These are phyloP conservation scores for Venturia carpophila DNA, from an alignment of 2,329 filamentous ascomycete species.

Conservation along the genomic window DNA sequence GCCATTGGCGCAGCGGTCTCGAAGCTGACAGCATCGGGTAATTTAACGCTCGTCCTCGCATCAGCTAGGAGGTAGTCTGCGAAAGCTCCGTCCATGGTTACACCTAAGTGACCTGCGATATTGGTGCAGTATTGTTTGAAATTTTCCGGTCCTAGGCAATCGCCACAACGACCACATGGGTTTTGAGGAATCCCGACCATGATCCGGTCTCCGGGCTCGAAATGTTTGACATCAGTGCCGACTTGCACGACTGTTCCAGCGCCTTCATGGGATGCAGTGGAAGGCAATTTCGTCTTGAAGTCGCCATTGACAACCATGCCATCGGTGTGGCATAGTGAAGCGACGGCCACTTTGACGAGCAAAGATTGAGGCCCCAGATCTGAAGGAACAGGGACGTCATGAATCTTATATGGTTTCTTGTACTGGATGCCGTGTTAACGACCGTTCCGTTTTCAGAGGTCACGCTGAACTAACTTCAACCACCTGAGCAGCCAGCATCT, in stretches of 20 bases:
- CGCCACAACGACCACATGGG: slow-evolving; percentile 45
- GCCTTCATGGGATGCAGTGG: slow-evolving; percentile 51
- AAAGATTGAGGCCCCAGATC: slow-evolving; percentile 45
- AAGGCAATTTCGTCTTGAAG: slow-evolving; percentile 43
- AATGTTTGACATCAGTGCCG: slow-evolving; percentile 36
- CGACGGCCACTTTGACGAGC: slow-evolving; percentile 53
- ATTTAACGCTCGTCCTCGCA: slow-evolving; percentile 36
- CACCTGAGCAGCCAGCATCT: slow-evolving; percentile 43
- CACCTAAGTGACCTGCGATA: slow-evolving; percentile 41
- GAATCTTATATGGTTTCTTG: slow-evolving; percentile 49
- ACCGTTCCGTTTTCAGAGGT: not conserved
- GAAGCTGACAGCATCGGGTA: slow-evolving; percentile 45
- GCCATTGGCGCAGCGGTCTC: slow-evolving; percentile 48
- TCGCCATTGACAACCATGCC: slow-evolving; percentile 46
- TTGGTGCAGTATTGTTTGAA: slow-evolving; percentile 46
- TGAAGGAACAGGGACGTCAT: slow-evolving; percentile 42
- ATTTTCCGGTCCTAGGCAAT: slow-evolving; percentile 45
- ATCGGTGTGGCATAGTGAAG: slow-evolving; percentile 57
- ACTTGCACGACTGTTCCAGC: slow-evolving; percentile 46
- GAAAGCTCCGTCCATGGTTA: slow-evolving; percentile 47
- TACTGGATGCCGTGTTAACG: slow-evolving; percentile 28
- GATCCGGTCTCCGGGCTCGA: slow-evolving; percentile 46
- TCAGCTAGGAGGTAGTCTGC: slow-evolving; percentile 51
- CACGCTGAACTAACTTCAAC: slow-evolving; percentile 31
- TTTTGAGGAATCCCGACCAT: slow-evolving; percentile 49